Evolutionary conservation across 306 rosid species (phyloP).

Genomic region (Acacia acuminata): DNA sequence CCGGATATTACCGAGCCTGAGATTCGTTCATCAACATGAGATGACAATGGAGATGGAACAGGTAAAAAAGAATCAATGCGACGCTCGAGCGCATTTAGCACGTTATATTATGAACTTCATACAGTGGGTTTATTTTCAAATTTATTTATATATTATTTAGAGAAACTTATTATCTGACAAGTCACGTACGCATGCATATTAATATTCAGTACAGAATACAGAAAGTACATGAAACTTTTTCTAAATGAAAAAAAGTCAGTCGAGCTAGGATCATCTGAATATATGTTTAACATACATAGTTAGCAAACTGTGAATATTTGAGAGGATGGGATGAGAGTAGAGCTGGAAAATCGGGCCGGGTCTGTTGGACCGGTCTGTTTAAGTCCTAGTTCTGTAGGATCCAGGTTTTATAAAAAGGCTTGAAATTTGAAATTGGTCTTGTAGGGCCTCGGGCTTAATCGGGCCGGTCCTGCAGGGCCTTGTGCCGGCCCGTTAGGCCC

Average conservation of each 20-base stretch:
- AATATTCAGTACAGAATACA: neutral
- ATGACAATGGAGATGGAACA: neutral
- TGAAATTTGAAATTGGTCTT: too few relatives aligned
- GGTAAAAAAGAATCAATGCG: too few relatives aligned
- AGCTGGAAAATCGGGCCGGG: too few relatives aligned
- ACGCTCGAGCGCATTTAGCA: neutral
- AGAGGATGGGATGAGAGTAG: too few relatives aligned
- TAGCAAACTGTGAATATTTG: neutral
- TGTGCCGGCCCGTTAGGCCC: too few relatives aligned
- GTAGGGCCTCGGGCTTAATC: too few relatives aligned
- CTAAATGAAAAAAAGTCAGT: neutral
- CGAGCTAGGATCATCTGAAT: neutral
- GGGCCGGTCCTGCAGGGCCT: too few relatives aligned
- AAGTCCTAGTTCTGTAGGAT: too few relatives aligned
- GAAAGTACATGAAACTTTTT: neutral
- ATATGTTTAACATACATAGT: neutral
- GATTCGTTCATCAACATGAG: neutral
- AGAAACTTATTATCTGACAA: neutral
- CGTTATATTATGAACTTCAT: neutral
- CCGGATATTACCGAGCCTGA: neutral
- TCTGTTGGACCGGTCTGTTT: too few relatives aligned
- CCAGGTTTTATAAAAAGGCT: too few relatives aligned
- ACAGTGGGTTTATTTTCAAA: neutral
- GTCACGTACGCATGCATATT: neutral
- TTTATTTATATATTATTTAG: neutral